These are phyloP conservation scores for Xenosphaeropsis pyriputrescens DNA, from an alignment of 2,329 filamentous ascomycete species.

Conservation along the genomic window DNA sequence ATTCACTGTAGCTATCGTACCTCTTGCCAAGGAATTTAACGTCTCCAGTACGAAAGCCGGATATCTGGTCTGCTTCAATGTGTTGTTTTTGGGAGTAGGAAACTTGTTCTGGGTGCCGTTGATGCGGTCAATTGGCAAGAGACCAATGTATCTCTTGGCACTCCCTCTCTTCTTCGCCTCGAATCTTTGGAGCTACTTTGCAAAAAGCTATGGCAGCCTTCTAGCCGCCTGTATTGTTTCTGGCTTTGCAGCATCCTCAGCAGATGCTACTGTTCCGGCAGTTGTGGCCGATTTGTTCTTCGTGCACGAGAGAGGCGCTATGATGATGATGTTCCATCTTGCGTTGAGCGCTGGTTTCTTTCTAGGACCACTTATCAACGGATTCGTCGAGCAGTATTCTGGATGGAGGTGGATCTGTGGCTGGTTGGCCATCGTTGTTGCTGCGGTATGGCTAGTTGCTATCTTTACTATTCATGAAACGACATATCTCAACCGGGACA, in stretches of 20 bases:
- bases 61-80: conserved; percentile 13
- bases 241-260: conserved; percentile 33
- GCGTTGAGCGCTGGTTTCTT: conserved; percentile 21
- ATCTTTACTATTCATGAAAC: conserved; percentile 14
- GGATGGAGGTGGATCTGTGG: conserved; percentile 14
- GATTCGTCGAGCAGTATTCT: conserved; percentile 11
- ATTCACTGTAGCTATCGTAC: conserved; percentile 20
- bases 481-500: conserved; percentile 4
- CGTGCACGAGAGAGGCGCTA: conserved; percentile 25
- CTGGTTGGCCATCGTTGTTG: conserved; percentile 13
- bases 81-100: conserved; percentile 15
- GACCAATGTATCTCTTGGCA: conserved; percentile 32
- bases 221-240: conserved; percentile 29
- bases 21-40: conserved; percentile 17
- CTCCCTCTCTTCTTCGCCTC: conserved; percentile 30
- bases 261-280: conserved; percentile 35
- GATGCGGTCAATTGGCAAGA: conserved; percentile 19
- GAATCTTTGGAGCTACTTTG: conserved; percentile 30
- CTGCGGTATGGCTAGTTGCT: conserved; percentile 6
- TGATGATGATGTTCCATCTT: conserved; percentile 23
- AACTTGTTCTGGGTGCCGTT: conserved; percentile 18
- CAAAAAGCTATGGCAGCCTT: conserved; percentile 27
- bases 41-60: conserved; percentile 8
- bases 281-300: conserved; percentile 29
- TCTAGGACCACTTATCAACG: conserved; percentile 20